A percentile compares a stretch with the other conserved stretches of the same genome.
Evolutionary conservation across 202 grass and related monocot genomes (phyloP).

Genomic region (Zoysia matrella): DNA sequence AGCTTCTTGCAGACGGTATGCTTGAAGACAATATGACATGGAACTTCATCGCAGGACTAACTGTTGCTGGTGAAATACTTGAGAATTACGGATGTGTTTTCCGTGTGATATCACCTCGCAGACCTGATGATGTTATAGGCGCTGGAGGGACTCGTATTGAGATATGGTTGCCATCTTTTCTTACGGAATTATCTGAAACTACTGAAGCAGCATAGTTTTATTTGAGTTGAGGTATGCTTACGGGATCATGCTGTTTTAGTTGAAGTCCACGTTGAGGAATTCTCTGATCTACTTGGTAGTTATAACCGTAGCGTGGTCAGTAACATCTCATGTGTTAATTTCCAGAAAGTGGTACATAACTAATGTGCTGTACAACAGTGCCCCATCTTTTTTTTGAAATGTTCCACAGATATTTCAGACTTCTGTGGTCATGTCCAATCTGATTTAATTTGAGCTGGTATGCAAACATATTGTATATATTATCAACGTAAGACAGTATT

Average conservation of each 20-base stretch:
- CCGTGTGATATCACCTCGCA: constrained; percentile 70
- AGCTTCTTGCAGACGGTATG: constrained; percentile 69
- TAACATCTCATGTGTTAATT: constrained; percentile 20
- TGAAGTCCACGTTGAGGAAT: neutral
- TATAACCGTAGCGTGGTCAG: neutral
- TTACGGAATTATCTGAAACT: constrained; percentile 24
- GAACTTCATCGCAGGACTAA: constrained; percentile 79
- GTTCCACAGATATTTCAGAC: neutral
- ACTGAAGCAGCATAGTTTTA: neutral
- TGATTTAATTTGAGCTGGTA: neutral
- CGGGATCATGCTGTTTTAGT: neutral
- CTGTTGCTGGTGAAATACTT: constrained; percentile 73
- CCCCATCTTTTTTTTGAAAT: neutral
- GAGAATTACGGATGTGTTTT: constrained; percentile 75
- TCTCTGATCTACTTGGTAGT: neutral
- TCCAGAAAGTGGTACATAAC: neutral
- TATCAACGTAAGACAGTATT: too few relatives aligned
- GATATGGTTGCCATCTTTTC: constrained; percentile 74
- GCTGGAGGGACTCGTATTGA: constrained; percentile 67
- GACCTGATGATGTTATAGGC: constrained; percentile 51
- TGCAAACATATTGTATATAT: too few relatives aligned
- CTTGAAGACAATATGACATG: constrained; percentile 81
- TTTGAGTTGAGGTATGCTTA: constrained; percentile 17
- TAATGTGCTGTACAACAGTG: neutral
- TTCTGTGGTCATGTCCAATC: neutral